phyloP scores from a whole-genome alignment of 306 rosid genomes.

The Rosa persica region DNA sequence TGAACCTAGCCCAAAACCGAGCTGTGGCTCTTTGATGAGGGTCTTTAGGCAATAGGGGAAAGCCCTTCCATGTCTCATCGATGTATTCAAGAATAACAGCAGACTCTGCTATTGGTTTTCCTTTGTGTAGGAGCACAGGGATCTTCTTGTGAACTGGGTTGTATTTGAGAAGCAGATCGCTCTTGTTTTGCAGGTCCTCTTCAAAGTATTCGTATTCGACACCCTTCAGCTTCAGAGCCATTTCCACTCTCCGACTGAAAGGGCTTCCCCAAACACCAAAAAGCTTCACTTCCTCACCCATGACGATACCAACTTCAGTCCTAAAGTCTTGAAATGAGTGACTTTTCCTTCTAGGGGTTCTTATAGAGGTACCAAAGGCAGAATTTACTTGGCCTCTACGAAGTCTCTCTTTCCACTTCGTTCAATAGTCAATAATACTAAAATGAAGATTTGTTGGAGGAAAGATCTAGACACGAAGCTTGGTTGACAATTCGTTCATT shows the following conservation, averaged over 20 bases:
- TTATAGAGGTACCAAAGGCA: not conserved
- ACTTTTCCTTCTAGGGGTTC: not conserved
- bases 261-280: slow-evolving; percentile 43
- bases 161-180: slow-evolving; percentile 45
- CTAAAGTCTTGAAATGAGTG: not conserved
- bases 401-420: not conserved
- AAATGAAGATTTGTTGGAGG: not conserved
- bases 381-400: not conserved
- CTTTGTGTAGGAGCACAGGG: slow-evolving; percentile 59
- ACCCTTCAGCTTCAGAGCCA: slow-evolving; percentile 59
- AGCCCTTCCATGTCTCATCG: slow-evolving; percentile 42
- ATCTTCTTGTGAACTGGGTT: slow-evolving; percentile 61
- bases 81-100: slow-evolving; percentile 53
- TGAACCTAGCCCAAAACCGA: slow-evolving; percentile 64
- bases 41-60: slow-evolving; percentile 45
- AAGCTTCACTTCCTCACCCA: slow-evolving; percentile 35
- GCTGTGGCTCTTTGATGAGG: slow-evolving; percentile 51
- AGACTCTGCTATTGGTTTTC: slow-evolving; percentile 54
- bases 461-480: not conserved
- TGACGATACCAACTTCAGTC: not conserved
- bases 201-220: slow-evolving; percentile 35
- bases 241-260: slow-evolving; percentile 36
- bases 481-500: not conserved
- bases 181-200: slow-evolving; percentile 41
- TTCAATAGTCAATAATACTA: not conserved